These are phyloP conservation scores for Candida mattraensis DNA, from an alignment of 805 yeast genomes.

Conservation along the genomic window DNA sequence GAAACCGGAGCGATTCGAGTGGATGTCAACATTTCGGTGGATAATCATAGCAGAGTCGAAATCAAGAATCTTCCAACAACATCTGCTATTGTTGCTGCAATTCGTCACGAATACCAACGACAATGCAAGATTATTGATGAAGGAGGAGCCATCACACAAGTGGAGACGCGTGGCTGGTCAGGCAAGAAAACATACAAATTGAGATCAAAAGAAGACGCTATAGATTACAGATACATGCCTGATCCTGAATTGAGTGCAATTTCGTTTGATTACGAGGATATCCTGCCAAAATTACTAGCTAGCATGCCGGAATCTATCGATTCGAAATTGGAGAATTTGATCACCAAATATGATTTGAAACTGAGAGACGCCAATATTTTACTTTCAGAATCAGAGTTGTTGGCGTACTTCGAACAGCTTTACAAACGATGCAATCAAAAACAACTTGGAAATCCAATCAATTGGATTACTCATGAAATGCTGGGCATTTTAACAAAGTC, in stretches of 20 bases:
- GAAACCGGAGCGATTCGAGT: slow-evolving; percentile 95
- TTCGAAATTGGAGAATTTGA: slow-evolving; percentile 40
- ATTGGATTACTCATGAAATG: slow-evolving; percentile 83
- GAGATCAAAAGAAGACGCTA: slow-evolving; percentile 75
- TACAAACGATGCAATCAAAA: slow-evolving; percentile 31
- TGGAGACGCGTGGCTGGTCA: slow-evolving; percentile 91
- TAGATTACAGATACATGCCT: slow-evolving; percentile 92
- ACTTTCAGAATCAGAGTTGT: slow-evolving; percentile 47
- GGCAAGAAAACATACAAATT: slow-evolving; percentile 66
- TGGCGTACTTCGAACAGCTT: slow-evolving; percentile 52
- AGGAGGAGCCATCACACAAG: slow-evolving; percentile 21
- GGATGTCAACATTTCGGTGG: slow-evolving; percentile 88
- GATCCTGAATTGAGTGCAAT: slow-evolving; percentile 83
- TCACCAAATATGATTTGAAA: slow-evolving; percentile 60
- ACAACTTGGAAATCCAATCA: slow-evolving; percentile 49
- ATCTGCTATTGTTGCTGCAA: slow-evolving; percentile 74
- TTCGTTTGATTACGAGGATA: slow-evolving; percentile 42
- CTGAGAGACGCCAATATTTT: slow-evolving; percentile 76
- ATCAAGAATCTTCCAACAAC: slow-evolving; percentile 87
- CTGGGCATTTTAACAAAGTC: slow-evolving; percentile 66
- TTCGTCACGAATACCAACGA: slow-evolving; percentile 68
- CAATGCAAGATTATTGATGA: slow-evolving; percentile 54
- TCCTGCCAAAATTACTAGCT: slow-evolving; percentile 38
- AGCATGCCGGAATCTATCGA: slow-evolving; percentile 66
- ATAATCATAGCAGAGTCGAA: slow-evolving; percentile 74